phyloP scores from a whole-genome alignment of 345 rosid species.

The Camelina hispida region DNA sequence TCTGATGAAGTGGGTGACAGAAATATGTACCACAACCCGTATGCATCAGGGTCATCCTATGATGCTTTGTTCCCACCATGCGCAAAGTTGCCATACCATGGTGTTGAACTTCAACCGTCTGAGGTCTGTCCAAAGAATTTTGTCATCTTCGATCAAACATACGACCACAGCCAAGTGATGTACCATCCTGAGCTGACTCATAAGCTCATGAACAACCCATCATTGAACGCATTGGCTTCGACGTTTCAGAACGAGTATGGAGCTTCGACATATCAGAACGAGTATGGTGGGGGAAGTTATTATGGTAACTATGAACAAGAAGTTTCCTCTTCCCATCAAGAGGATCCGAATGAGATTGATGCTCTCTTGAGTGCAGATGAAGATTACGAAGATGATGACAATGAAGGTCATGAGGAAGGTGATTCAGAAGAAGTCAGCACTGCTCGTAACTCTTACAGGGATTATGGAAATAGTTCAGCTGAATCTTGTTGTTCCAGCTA shows the following conservation, averaged over 20 bases:
- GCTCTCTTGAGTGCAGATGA: slow-evolving; percentile 74
- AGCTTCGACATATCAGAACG: slow-evolving; percentile 48
- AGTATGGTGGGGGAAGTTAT: slow-evolving; percentile 45
- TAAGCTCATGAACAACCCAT: slow-evolving; percentile 53
- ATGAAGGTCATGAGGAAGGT: slow-evolving; percentile 40
- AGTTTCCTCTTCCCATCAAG: slow-evolving; percentile 57
- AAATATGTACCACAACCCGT: slow-evolving; percentile 52
- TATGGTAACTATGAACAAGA: slow-evolving; percentile 50
- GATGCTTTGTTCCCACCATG: slow-evolving; percentile 60
- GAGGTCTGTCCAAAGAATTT: slow-evolving; percentile 67
- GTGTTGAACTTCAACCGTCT: slow-evolving; percentile 76
- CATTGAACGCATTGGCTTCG: slow-evolving; percentile 49
- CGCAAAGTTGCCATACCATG: slow-evolving; percentile 53
- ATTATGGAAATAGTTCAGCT: slow-evolving; percentile 54
- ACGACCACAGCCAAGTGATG: slow-evolving; percentile 70
- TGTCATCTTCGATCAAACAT: slow-evolving; percentile 73
- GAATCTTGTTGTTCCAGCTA: slow-evolving; percentile 64
- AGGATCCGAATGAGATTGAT: slow-evolving; percentile 88
- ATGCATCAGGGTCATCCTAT: slow-evolving; percentile 56
- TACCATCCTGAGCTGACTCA: slow-evolving; percentile 74
- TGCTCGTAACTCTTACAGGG: slow-evolving; percentile 57
- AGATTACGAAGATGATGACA: slow-evolving; percentile 55
- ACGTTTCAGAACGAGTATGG: slow-evolving; percentile 51
- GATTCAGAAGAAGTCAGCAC: slow-evolving; percentile 80
- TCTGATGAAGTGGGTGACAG: slow-evolving; percentile 53